These are phyloP conservation scores for Kokia cookei DNA, from an alignment of 441 rosid species.

Conservation along the genomic window DNA sequence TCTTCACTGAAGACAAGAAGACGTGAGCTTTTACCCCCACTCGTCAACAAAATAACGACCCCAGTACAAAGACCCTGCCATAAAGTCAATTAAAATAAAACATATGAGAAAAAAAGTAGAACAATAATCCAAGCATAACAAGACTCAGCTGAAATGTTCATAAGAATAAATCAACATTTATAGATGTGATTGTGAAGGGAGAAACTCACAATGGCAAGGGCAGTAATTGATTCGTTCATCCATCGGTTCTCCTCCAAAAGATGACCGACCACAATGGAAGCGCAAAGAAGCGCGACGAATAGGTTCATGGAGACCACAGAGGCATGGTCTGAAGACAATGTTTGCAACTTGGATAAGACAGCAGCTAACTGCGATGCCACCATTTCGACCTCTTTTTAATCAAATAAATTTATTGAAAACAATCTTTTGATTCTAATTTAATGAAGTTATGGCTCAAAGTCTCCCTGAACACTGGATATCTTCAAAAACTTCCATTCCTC, in stretches of 20 bases:
- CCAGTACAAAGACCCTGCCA: slow-evolving; percentile 81
- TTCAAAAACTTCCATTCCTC: not conserved
- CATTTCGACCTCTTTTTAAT: slow-evolving; percentile 16
- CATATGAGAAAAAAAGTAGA: not conserved
- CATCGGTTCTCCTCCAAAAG: slow-evolving; percentile 92
- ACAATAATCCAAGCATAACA: not conserved
- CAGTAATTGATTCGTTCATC: slow-evolving; percentile 95
- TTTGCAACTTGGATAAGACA: slow-evolving; percentile 31
- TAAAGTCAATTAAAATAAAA: slow-evolving; percentile 7
- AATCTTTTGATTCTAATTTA: not conserved
- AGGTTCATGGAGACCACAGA: slow-evolving; percentile 87
- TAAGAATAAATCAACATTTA: not conserved
- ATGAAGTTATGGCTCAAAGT: not conserved
- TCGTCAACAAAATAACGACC: slow-evolving; percentile 57
- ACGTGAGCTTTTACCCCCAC: slow-evolving; percentile 81
- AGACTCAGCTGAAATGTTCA: not conserved
- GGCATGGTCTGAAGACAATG: slow-evolving; percentile 71
- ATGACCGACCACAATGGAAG: slow-evolving; percentile 89
- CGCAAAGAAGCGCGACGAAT: slow-evolving; percentile 85
- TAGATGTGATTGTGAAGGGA: not conserved
- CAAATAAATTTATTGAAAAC: not conserved
- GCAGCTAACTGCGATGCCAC: slow-evolving; percentile 29
- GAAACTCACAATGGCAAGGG: slow-evolving; percentile 67
- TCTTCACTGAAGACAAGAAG: slow-evolving; percentile 94
- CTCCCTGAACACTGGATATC: not conserved